Evolutionary conservation across 169 alveolate genomes (phyloP), one percentile per base, ranked within the genome.

Genomic region (Cryptosporidium ryanae): DNA sequence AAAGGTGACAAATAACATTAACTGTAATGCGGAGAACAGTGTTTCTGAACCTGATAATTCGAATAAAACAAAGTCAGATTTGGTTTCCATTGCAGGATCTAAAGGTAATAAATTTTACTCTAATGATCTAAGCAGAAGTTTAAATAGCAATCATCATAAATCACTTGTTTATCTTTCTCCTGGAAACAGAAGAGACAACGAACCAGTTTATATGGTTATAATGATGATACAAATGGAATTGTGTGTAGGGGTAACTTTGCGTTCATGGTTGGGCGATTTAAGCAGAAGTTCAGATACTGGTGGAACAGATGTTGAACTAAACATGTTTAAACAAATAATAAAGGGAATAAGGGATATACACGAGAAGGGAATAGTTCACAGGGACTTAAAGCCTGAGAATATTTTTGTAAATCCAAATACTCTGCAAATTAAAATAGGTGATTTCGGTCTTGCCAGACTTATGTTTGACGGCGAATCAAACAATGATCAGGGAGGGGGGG

Each of bases 371-470:
- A 92, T 95, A 82, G 94, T 95, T 50, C 98, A 95, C 90, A 92
- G 98, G 23, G 98, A 95, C 82, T 84, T 95, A 61, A 95, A 95
- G 82, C 98, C 98, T 10, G 97, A 96, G 55, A 95, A 95, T 81
- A 92, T 95, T 5, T 94, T 95, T 83, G 96, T 95, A 32, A 95
- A 93, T 65, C 95, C 94, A 27, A 90, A 90, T 87, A 90, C 93
- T 2, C 68, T 91, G 64, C 91, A 92, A 18, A 90, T 95, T 32
- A 95, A 95, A 84, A 92, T 95, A 18, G 97, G 97, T n/a, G 98
- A 95, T 66, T 92, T 95, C 57, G 98, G 98, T 12, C 91, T 95
- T 38, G 98, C 96, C 31, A 92, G 95, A 38, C 90, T 93, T 90
- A 93, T 94, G 65, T 92, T 82, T 52, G 96, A 94, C 63, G 83